Conservation (phyloP, 2,329 filamentous ascomycete species). For the Thelonectria blattea region DNA sequence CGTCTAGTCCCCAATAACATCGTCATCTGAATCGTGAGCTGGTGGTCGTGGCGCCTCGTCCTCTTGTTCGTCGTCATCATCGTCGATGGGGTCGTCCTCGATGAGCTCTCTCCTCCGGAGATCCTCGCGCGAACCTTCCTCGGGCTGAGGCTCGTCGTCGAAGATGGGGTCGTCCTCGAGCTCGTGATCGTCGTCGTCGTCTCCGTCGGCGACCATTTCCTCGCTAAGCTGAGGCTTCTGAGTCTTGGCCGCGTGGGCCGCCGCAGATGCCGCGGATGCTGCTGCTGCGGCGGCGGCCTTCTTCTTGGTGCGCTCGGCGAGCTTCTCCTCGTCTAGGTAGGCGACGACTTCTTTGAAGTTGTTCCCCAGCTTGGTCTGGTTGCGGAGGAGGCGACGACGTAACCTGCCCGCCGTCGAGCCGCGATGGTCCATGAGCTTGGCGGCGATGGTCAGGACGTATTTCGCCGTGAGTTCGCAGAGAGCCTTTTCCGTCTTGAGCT, state of each 20-base stretch:
- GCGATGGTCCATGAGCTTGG: constrained; percentile 72
- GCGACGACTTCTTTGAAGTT: constrained; percentile 87
- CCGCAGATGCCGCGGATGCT: constrained; percentile 10
- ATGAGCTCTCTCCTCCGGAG: constrained; percentile 60
- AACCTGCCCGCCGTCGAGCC: constrained; percentile 68
- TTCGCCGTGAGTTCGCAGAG: constrained; percentile 87
- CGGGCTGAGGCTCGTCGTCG: constrained; percentile 56
- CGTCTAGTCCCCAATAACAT: constrained; percentile 53
- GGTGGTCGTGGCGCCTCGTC: constrained; percentile 28
- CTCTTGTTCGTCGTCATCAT: constrained; percentile 45
- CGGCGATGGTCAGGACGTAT: constrained; percentile 80
- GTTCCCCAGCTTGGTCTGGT: constrained; percentile 78
- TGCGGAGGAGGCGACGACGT: constrained; percentile 74
- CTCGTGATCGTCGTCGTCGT: constrained; percentile 42
- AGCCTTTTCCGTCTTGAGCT: constrained; percentile 80
- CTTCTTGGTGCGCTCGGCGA: constrained; percentile 53
- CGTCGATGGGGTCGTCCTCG: constrained; percentile 54
- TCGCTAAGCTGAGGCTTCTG: constrained; percentile 49
- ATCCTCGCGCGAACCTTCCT: constrained; percentile 66
- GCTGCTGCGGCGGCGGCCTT: constrained; percentile 40
- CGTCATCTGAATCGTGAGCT: constrained; percentile 51
- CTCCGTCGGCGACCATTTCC: constrained; percentile 54
- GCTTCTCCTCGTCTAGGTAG: constrained; percentile 75
- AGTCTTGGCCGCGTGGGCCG: constrained; percentile 32
- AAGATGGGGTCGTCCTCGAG: constrained; percentile 51